phyloP scores from a whole-genome alignment of 2,329 filamentous ascomycete genomes.

The Colletotrichum godetiae region DNA sequence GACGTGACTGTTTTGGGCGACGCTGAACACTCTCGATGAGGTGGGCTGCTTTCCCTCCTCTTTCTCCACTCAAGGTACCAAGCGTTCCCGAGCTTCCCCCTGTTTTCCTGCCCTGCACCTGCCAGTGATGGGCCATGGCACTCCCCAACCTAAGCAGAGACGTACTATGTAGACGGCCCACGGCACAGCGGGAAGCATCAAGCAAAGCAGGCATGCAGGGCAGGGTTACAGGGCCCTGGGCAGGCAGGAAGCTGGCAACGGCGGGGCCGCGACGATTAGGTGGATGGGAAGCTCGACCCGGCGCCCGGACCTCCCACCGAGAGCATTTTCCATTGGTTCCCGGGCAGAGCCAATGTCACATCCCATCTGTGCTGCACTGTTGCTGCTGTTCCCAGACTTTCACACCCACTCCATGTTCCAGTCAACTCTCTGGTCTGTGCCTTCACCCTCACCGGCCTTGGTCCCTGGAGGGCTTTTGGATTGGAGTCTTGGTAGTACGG shows the following conservation, averaged over 20 bases:
- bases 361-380: neutral
- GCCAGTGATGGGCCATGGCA: conserved; percentile 7
- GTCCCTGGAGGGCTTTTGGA: conserved; percentile 4
- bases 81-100: conserved; percentile 23
- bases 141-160: neutral
- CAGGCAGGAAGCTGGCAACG: neutral
- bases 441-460: conserved; percentile 1
- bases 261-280: neutral
- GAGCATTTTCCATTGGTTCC: conserved; percentile 12
- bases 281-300: neutral
- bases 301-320: conserved; percentile 5
- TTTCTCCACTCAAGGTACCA: conserved; percentile 15
- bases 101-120: conserved; percentile 15
- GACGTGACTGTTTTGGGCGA: conserved; percentile 2
- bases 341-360: conserved; percentile 12
- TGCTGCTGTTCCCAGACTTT: neutral
- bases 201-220: too few relatives aligned
- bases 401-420: neutral
- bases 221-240: neutral
- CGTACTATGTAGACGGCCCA: neutral
- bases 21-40: neutral
- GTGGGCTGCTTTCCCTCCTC: conserved; percentile 16
- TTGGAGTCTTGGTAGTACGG: neutral
- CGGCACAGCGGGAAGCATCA: too few relatives aligned
- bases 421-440: neutral